A percentile compares a stretch with the other conserved stretches of the same genome.
Conservation (phyloP, 176 grass and related monocot genomes). For the Oryza meyeriana region DNA sequence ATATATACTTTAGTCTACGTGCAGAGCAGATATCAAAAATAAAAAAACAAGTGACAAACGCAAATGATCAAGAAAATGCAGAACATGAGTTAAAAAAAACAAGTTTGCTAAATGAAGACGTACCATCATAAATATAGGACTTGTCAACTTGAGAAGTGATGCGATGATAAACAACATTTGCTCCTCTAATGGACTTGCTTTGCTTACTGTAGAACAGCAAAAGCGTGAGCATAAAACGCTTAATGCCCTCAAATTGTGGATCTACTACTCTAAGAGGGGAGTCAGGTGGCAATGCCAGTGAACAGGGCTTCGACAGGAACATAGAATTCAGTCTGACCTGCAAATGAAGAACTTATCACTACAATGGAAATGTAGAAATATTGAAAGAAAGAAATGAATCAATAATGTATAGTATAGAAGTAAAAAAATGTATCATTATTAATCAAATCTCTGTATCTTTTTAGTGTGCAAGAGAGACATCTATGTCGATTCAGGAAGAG, state of each 20-base stretch:
- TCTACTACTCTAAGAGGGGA: slow-evolving; percentile 78
- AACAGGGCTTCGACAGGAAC: slow-evolving; percentile 93
- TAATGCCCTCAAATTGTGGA: slow-evolving; percentile 68
- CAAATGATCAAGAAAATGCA: background rate
- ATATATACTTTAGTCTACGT: background rate
- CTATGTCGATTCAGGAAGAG: background rate
- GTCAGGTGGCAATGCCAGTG: slow-evolving; percentile 74
- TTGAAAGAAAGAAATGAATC: background rate
- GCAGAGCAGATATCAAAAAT: background rate
- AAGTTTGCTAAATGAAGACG: slow-evolving; percentile 16
- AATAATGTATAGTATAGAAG: background rate
- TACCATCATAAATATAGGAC: slow-evolving; percentile 89
- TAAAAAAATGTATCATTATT: background rate
- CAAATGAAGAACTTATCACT: slow-evolving; percentile 24
- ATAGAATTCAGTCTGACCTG: slow-evolving; percentile 77
- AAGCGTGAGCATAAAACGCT: slow-evolving; percentile 65
- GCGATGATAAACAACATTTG: slow-evolving; percentile 80
- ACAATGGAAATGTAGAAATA: background rate
- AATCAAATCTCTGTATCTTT: background rate
- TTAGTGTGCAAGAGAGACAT: background rate
- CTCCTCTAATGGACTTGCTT: slow-evolving; percentile 93
- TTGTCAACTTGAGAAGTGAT: slow-evolving; percentile 83
- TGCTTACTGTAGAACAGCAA: slow-evolving; percentile 96
- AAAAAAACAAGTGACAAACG: slow-evolving; percentile 6
- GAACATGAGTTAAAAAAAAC: slow-evolving; percentile 10